Evolutionary conservation across 2,329 filamentous ascomycete species (phyloP), one percentile per base, ranked within the genome.

Genomic region (Trichophyton equinum): DNA sequence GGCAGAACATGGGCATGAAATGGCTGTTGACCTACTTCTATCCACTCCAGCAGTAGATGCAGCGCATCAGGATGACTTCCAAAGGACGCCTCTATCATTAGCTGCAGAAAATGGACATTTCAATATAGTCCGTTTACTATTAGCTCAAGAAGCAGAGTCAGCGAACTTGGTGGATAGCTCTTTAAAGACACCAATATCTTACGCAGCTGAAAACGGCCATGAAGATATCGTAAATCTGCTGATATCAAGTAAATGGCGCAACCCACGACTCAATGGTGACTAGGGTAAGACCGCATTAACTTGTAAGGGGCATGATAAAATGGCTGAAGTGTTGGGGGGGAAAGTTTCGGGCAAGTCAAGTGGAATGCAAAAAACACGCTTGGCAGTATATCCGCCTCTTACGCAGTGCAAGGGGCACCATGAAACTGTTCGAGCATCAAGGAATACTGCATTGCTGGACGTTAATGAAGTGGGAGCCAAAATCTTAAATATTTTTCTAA

Each of bases 241-340:
- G 3, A 36, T 20, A 36, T 27, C 27, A 6, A 27, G 5, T 5
- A 27, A 27, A 27, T 27, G 27, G 27, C 1, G 27, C 6, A 6
- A 27, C 27, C 27, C 27, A 27, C 27, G 6, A 27, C 27, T 27
- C 27, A 27, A 27, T 18, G 15, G 27, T 38, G 49, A 40, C n/a
- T 42, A 44, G 5, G 15, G 15, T 2, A 18, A 44, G n/a, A 3
- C 3, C 5, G 15, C 3, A 44, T 44, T 44, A 15, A 4, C 11
- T 44, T 44, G 38, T 15, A 40, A 13, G 38, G 11, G 38, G 11
- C 11, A 4, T 8, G 9, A 25, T 46, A 46, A 60, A 38, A 15
- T 71, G 47, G 36, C 11, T 40, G 38, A 40, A 40, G 15, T 15
- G 11, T 7, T 40, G 38, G 38, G 38, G 22, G 38, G 22, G 1